These are phyloP conservation scores for Exobasidium cylindrosporum DNA, from an alignment of 1,284 basidiomycete species.

Conservation along the genomic window DNA sequence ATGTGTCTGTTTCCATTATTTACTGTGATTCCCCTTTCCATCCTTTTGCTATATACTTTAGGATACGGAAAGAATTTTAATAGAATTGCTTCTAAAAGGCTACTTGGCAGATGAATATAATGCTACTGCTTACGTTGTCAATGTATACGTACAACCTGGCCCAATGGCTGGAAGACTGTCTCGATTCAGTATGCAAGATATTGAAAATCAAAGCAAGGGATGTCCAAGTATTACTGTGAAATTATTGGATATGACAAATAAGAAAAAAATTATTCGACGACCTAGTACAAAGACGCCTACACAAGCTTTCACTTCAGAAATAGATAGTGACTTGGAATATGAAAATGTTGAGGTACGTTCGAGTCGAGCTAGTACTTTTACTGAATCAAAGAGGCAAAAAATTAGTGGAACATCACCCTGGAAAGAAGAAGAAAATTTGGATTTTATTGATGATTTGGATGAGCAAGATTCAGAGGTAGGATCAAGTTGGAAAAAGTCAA, in stretches of 20 bases:
- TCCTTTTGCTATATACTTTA: too few relatives aligned
- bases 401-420: neutral
- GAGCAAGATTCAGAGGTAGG: neutral
- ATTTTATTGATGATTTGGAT: neutral
- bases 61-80: conserved; percentile 33
- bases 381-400: neutral
- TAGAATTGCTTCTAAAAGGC: conserved; percentile 35
- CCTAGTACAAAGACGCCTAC: neutral
- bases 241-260: neutral
- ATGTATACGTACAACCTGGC: conserved; percentile 39
- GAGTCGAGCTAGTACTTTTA: neutral
- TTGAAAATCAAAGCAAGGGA: neutral
- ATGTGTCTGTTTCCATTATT: too few relatives aligned
- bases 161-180: conserved; percentile 14
- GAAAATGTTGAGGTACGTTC: neutral
- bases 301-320: neutral
- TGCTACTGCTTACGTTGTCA: conserved; percentile 48
- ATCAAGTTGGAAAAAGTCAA: neutral
- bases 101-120: conserved; percentile 28
- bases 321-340: neutral
- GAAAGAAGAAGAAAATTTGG: neutral
- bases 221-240: neutral
- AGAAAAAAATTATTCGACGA: neutral
- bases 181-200: conserved; percentile 5
- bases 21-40: too few relatives aligned